phyloP scores from a whole-genome alignment of 352 stramenopile species.

The Peronosclerospora sorghi region DNA sequence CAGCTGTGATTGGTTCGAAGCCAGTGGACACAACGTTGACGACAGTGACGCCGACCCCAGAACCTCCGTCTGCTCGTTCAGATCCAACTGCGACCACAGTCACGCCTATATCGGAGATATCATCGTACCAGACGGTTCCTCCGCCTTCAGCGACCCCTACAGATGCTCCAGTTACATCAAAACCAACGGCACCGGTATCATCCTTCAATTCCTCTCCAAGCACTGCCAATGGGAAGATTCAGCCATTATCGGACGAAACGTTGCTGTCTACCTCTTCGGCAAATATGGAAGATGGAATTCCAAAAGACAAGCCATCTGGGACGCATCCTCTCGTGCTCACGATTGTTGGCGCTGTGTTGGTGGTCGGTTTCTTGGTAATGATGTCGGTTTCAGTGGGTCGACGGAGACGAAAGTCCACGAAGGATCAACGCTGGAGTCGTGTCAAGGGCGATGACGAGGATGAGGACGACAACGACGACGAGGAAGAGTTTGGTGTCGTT shows the following conservation, averaged over 20 bases:
- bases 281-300: conserved; percentile 3
- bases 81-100: conserved; percentile 4
- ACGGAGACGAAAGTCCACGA: conserved; percentile 40
- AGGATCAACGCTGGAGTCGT: conserved; percentile 52
- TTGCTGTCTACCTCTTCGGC: conserved; percentile 10
- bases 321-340: conserved; percentile 64
- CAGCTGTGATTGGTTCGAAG: background rate
- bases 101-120: conserved; percentile 3
- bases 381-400: conserved; percentile 50
- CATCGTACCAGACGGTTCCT: conserved; percentile 1
- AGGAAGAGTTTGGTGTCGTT: conserved; percentile 49
- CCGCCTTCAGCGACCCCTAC: no score
- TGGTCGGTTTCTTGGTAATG: conserved; percentile 58
- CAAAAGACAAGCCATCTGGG: conserved; percentile 15
- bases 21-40: conserved; percentile 3
- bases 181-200: no score
- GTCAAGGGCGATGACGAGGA: conserved; percentile 60
- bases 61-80: background rate
- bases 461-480: conserved; percentile 50
- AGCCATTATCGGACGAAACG: conserved; percentile 9
- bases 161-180: no score
- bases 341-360: conserved; percentile 57
- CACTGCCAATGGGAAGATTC: conserved; percentile 1
- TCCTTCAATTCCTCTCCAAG: conserved; percentile 1
- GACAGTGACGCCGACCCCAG: conserved; percentile 2